Base-by-base conservation (phyloP, 768 basidiomycete species). In the Trametes cubensis region DNA sequence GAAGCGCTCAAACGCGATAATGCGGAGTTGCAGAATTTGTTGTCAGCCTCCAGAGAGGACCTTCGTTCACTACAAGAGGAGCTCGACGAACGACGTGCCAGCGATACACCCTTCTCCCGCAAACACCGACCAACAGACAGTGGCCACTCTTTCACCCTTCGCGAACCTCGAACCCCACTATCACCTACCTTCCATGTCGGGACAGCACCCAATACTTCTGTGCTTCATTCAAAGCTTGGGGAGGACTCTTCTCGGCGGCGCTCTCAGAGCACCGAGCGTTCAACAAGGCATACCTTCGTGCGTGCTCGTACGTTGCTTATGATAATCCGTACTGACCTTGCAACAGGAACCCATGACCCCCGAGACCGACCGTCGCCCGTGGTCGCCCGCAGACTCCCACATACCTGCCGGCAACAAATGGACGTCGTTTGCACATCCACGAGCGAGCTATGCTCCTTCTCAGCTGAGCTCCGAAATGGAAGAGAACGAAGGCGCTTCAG, bases 1-100 rank as follows among this genome's bases (percentile, higher is more conserved):
- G 91, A 95, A 66, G 80, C 80, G 25, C 76, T 95, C 55, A 92
- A 91, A 73, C 85, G 84, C 20, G 92, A 94, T 68, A 93, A 91
- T 61, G 81, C 83, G 7, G 92, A 96, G 69, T 75, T 96, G 50
- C 88, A 90, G 60, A 82, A 81, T 49, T 74, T 94, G 10, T 78
- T 98, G 7, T 74, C 83, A 2, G 90, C 93, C 52, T 81, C 90
- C 1, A 83, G 92, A 26, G 93, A 95, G 69, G 91, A 95, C 63
- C 72, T 88, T 5, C 84, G 86, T 58, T 71, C 76, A 1, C 70
- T 93, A 46, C 87, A 87, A 55, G 86, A 86, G 65, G 92, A 95
- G 72, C 74, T 88, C 1, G 92, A 89, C 58, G 92, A 95, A 69
- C 82, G 86, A 34, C 78, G 85, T 26, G 85, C 85, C 11, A 79